These are phyloP conservation scores for Trametes cingulata DNA, from an alignment of 768 basidiomycete species.

Conservation along the genomic window DNA sequence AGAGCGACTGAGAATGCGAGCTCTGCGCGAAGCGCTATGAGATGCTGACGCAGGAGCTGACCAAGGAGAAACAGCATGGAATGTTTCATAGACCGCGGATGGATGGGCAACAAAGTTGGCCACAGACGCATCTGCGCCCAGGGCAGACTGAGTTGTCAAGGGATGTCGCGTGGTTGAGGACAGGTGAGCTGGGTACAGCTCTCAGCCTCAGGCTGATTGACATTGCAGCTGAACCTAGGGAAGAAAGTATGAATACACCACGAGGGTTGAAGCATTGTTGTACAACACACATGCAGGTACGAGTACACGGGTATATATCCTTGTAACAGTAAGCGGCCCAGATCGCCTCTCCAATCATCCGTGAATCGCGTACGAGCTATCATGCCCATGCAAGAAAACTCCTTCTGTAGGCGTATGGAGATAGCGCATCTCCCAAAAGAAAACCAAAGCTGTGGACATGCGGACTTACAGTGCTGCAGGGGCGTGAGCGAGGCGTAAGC, in stretches of 20 bases:
- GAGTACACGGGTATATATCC: not conserved
- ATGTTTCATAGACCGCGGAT: not conserved
- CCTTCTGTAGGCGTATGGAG: too few species aligned
- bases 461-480: too few species aligned
- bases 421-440: too few species aligned
- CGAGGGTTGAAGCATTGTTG: not conserved
- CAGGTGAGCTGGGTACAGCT: not conserved
- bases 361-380: too few species aligned
- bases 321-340: too few species aligned
- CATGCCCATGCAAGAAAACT: too few species aligned
- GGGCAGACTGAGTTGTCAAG: not conserved
- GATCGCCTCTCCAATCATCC: too few species aligned
- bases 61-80: not conserved
- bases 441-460: too few species aligned
- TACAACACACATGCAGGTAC: not conserved
- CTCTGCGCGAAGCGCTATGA: conserved; percentile 5
- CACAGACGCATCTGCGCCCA: not conserved
- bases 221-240: not conserved
- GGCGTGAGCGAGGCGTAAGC: too few species aligned
- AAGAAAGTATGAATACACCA: not conserved
- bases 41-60: not conserved
- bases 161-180: not conserved
- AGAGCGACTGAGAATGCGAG: not conserved
- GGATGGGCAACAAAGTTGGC: not conserved
- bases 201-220: not conserved